Evolutionary conservation across 1,284 basidiomycete genomes (phyloP), one percentile per base, ranked within the genome.

Genomic region (Pseudozyma thailandica): DNA sequence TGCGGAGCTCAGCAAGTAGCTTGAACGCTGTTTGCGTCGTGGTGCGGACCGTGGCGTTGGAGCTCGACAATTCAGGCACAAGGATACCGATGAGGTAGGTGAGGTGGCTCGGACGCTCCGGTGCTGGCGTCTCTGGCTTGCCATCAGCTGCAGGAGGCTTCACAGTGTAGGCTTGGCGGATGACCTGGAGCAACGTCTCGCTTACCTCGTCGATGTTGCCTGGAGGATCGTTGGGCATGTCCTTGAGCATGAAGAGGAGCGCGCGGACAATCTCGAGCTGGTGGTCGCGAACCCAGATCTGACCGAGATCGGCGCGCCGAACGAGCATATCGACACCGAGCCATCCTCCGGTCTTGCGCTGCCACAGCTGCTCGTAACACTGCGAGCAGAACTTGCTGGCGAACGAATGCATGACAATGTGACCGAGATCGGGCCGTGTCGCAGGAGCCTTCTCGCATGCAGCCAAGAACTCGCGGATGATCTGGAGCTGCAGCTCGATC

Each of bases 231-330:
- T 89, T 88, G 0, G 96, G 94, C 81, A 97, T 91, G 81, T 98
- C 95, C 82, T 98, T 98, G 48, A 99, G 86, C 66, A 95, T 91
- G 80, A 94, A 94, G 43, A 98, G 86, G 30, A 99, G 87, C 5
- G 92, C 94, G 43, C 94, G 90, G 49, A 94, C 89, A 68, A 97
- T 89, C 76, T 98, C 95, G 42, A 92, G 87, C 82, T 96, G 92
- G 45, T 93, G 90, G 56, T 96, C 93, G 63, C 88, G 87, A 47
- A 94, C 87, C 92, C 94, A 96, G 25, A 63, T 55, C 50, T 63
- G 49, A 72, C 88, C 89, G 25, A 96, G 85, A 21, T 90, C 88
- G 28, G 78, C 76, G 12, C 70, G 63, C 10, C 80, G 72, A 9
- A 81, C 66, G 8, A 82, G 57, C 74, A 75, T 74, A 44, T 82